Evolutionary conservation across 768 basidiomycete species (phyloP).

Genomic region (Mycena chlorophos): DNA sequence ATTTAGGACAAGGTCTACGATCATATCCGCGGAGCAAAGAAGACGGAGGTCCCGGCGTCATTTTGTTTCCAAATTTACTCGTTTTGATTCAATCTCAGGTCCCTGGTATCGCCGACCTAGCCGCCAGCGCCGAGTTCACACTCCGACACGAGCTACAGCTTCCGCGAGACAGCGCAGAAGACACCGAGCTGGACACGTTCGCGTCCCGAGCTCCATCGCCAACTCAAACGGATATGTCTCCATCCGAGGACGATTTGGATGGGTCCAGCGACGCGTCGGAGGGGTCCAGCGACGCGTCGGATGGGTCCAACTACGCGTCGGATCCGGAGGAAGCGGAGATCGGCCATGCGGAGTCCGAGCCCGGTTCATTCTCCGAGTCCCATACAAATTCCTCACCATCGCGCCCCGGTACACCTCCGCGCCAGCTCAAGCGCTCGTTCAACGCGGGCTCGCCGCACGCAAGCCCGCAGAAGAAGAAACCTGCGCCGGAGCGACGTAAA

Average conservation of each 20-base stretch:
- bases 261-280: too few relatives aligned
- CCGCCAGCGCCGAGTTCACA: neutral
- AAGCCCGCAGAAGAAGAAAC: conserved; percentile 10
- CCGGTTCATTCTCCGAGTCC: neutral
- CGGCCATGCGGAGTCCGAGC: neutral
- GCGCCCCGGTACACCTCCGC: conserved; percentile 4
- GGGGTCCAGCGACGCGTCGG: too few relatives aligned
- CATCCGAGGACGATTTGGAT: too few relatives aligned
- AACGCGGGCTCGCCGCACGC: conserved; percentile 4
- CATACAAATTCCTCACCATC: neutral
- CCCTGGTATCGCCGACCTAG: neutral
- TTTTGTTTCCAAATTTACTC: too few relatives aligned
- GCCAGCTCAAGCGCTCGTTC: conserved; percentile 3
- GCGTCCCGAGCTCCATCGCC: too few relatives aligned
- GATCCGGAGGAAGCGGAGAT: neutral
- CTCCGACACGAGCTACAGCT: neutral
- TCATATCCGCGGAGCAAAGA: too few relatives aligned
- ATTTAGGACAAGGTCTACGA: neutral
- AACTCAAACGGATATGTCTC: too few relatives aligned
- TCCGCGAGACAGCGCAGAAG: neutral
- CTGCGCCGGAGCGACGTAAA: neutral
- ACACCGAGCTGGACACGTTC: neutral
- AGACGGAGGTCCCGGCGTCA: too few relatives aligned
- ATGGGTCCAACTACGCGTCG: too few relatives aligned
- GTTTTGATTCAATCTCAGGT: neutral